Evolutionary conservation across 208 protist genomes (phyloP), one percentile per base, ranked within the genome.

Genomic region (Novymonas esmeraldas): DNA sequence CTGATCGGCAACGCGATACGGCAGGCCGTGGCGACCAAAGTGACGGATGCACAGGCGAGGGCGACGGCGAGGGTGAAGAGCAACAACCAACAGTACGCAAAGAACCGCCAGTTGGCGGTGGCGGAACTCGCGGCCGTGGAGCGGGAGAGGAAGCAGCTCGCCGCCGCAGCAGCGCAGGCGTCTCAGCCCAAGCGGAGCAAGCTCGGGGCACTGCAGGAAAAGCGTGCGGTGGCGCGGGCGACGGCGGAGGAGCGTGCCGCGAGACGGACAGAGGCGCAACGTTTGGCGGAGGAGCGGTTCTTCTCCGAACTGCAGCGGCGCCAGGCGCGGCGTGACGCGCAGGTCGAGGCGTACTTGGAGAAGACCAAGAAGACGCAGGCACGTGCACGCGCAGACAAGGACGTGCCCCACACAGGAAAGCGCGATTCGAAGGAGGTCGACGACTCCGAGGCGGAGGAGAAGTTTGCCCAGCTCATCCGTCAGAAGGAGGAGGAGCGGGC

Each of bases 51-150:
- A n/a, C n/a, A n/a, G n/a, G n/a, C n/a, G n/a, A n/a, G n/a, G n/a
- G n/a, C n/a, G n/a, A n/a, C n/a, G 6, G 36, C n/a, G 22, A 46
- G 26, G 18, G 33, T 22, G 2, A 34, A 18, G 5, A 58, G 51
- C 26, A 56, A 52, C 20, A 20, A 57, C 57, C 45, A 34, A 1
- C 61, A 38, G 22, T 76, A 76, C 48, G 66, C 57, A 22, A 52
- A 36, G 26, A 64, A 74, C 50, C 59, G 60, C 16, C 13, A 18
- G 6, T 58, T 36, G 14, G 70, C 70, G 5, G 26, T 10, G 11
- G 71, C 56, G 42, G 62, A 80, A n/a, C 44, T 67, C 31, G 52
- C 41, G 22, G 59, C 56, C 39, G 34, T 65, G 18, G 54, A 70
- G 20, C 38, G 31, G 2, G 66, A 63, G 20, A 39, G 34, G 41